Evolutionary conservation across 352 stramenopile species (phyloP).

Genomic region (Globisporangium megalacanthum): DNA sequence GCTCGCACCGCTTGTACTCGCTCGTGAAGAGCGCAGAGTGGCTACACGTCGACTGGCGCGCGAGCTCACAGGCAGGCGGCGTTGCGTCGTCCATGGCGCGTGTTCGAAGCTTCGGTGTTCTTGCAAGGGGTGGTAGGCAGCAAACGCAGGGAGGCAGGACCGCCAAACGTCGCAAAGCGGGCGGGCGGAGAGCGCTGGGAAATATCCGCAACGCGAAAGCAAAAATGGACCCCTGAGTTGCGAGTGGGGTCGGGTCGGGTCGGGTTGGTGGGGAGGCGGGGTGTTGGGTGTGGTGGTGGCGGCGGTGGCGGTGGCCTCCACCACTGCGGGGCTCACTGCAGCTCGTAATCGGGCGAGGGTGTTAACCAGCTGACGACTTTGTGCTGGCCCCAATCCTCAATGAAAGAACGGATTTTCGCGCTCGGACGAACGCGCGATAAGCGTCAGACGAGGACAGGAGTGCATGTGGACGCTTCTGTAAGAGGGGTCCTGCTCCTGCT

Average conservation of each 20-base stretch:
- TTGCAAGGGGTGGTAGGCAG: neutral
- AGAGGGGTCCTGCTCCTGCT: no score
- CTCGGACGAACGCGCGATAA: neutral
- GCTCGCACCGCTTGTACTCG: constrained; percentile 75
- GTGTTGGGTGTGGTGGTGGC: neutral
- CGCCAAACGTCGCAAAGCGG: neutral
- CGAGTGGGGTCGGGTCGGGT: no score
- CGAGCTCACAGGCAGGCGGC: constrained; percentile 34
- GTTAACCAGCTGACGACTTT: neutral
- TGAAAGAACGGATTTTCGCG: neutral
- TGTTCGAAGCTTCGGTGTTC: constrained; percentile 4
- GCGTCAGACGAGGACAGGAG: neutral
- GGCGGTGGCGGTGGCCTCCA: no score
- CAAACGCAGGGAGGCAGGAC: no score
- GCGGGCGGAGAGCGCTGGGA: neutral
- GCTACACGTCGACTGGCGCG: constrained; percentile 22
- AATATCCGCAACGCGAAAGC: neutral
- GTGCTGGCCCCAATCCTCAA: neutral
- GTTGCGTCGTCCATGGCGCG: constrained; percentile 12
- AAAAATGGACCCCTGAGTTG: constrained; percentile 1
- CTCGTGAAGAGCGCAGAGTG: constrained; percentile 37
- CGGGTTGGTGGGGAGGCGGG: no score
- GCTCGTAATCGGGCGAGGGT: no score
- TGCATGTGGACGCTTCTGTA: neutral
- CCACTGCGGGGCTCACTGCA: no score